These are phyloP conservation scores for Penicillium silybi DNA, from an alignment of 495 filamentous ascomycete species.

Conservation along the genomic window DNA sequence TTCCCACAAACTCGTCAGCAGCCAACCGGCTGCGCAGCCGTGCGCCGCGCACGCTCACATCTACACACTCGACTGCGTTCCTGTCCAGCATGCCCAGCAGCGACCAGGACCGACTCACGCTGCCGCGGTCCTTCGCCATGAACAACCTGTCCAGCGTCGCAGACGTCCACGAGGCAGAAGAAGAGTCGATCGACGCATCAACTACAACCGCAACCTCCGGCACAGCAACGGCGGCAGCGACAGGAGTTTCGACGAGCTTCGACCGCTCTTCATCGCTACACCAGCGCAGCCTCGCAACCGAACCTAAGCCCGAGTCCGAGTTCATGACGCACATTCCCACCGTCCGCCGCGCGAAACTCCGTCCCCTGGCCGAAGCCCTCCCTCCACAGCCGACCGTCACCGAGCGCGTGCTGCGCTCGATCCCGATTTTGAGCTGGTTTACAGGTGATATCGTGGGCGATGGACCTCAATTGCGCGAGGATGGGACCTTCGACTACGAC, in stretches of 20 bases:
- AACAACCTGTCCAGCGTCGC: slow-evolving; percentile 35
- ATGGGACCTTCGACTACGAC: slow-evolving; percentile 74
- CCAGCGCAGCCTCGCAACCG: slow-evolving; percentile 26
- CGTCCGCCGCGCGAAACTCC: slow-evolving; percentile 50
- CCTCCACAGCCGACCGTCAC: slow-evolving; percentile 57
- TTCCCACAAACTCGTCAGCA: slow-evolving; percentile 44
- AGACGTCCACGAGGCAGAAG: slow-evolving; percentile 23
- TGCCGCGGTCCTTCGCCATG: slow-evolving; percentile 46
- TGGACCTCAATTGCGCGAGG: slow-evolving; percentile 69
- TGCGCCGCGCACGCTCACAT: slow-evolving; percentile 32
- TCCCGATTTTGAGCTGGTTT: slow-evolving; percentile 66
- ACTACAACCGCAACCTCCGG: slow-evolving; percentile 54
- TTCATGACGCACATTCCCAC: slow-evolving; percentile 51
- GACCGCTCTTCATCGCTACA: slow-evolving; percentile 35
- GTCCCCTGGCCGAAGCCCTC: slow-evolving; percentile 54
- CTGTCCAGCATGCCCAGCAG: slow-evolving; percentile 30
- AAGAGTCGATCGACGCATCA: slow-evolving; percentile 31
- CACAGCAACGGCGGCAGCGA: slow-evolving; percentile 45
- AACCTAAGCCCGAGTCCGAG: slow-evolving; percentile 38
- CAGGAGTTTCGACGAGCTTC: slow-evolving; percentile 42
- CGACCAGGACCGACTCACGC: slow-evolving; percentile 33
- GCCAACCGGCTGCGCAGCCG: slow-evolving; percentile 24
- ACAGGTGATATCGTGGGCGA: slow-evolving; percentile 77
- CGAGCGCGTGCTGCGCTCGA: slow-evolving; percentile 56
- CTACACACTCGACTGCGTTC: slow-evolving; percentile 37